Evolutionary conservation across 352 stramenopile species (phyloP), one percentile per base, ranked within the genome.

Genomic region (Phytophthora sp.): DNA sequence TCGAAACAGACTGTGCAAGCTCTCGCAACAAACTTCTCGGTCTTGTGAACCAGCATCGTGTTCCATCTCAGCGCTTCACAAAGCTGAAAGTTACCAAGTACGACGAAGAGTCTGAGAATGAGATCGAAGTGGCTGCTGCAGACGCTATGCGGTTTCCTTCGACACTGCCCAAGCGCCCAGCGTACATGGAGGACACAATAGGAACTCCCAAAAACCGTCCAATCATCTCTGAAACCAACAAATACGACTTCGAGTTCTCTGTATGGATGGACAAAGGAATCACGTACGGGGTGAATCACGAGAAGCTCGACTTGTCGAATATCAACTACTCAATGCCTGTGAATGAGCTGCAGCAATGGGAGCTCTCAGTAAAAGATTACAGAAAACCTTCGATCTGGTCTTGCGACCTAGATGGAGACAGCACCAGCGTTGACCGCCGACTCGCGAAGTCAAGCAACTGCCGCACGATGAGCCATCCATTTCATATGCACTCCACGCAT

Each of bases 401-500:
- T 3, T 83, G 74, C 27, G 69, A 88, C 26, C 50, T 83, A 39
- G 76, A 73, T 42, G 58, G 31, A 38, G 41, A 60, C 18, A 56
- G n/a, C 15, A 53, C 53, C 17, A 68, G 51, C 7, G 39, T 35
- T 7, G 50, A 62, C 11, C 56, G 63, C 6, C 57, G 45, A 7
- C 39, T 67, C 4, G 7, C 15, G 12, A 61, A 56, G 41, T 57
- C 66, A 18, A 62, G 37, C 54, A 58, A 72, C 50, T 92, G 82
- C 63, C 83, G 84, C 41, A 78, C 79, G 17, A 90, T 92, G 83
- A 90, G 75, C 24, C 82, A 92, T 39, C 82, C 82, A 39, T 94
- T 92, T 69, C 85, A 94, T 61, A 86, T 94, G 48, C 85, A 94
- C 73, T 71, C 71, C 31, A 85, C 79, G 34, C 85, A 92, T 59